Evolutionary conservation across 495 filamentous ascomycete species (phyloP).

Genomic region (Cudoniella acicularis): DNA sequence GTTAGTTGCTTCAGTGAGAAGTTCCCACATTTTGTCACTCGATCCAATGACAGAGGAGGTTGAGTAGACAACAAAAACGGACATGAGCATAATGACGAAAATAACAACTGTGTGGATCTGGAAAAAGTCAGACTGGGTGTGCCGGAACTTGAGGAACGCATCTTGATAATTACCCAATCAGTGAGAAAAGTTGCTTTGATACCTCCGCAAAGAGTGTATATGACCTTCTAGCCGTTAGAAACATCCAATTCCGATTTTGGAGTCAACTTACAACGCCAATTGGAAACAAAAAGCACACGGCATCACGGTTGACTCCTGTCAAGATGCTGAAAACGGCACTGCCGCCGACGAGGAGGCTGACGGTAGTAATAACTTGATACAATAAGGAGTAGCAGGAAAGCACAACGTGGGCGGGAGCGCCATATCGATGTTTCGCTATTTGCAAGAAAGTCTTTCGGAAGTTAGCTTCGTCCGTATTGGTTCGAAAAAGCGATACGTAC

Average conservation of each 20-base stretch:
- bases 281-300: slow-evolving; percentile 84
- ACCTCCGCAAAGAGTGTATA: slow-evolving; percentile 71
- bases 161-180: slow-evolving; percentile 19
- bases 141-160: background rate
- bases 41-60: slow-evolving; percentile 40
- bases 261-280: slow-evolving; percentile 56
- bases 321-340: slow-evolving; percentile 77
- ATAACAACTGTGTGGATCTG: slow-evolving; percentile 24
- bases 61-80: slow-evolving; percentile 42
- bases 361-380: slow-evolving; percentile 60
- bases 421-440: slow-evolving; percentile 34
- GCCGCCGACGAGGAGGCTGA: slow-evolving; percentile 79
- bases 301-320: slow-evolving; percentile 80
- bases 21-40: slow-evolving; percentile 39
- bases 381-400: slow-evolving; percentile 17
- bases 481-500: too few species aligned
- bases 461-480: too few species aligned
- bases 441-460: slow-evolving; percentile 44
- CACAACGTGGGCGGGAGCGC: slow-evolving; percentile 33
- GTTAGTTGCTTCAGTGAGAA: slow-evolving; percentile 38
- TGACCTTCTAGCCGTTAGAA: slow-evolving; percentile 28
- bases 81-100: slow-evolving; percentile 42
- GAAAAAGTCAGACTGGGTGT: background rate
- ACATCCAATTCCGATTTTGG: background rate
- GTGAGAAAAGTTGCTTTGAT: slow-evolving; percentile 55